phyloP scores from a whole-genome alignment of 2,329 filamentous ascomycete genomes.

The Cercospora sojina region DNA sequence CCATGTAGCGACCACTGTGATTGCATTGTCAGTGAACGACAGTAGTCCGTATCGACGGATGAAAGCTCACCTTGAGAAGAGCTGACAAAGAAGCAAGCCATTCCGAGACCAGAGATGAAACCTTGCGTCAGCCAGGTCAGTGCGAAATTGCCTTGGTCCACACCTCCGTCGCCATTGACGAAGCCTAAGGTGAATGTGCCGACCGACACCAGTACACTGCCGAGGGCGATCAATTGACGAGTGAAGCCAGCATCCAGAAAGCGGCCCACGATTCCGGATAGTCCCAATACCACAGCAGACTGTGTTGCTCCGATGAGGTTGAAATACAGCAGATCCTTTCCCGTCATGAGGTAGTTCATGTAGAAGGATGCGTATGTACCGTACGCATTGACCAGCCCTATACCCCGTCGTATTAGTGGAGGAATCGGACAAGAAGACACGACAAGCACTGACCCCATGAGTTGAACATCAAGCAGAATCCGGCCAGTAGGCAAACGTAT shows the following conservation, averaged over 20 bases:
- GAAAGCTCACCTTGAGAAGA: conserved; percentile 47
- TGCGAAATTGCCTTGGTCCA: conserved; percentile 42
- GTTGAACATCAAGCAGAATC: conserved; percentile 52
- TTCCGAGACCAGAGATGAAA: conserved; percentile 49
- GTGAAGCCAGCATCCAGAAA: conserved; percentile 51
- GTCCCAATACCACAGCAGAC: conserved; percentile 47
- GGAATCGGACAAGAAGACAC: neutral
- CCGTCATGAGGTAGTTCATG: conserved; percentile 45
- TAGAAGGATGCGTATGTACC: conserved; percentile 54
- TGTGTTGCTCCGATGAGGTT: conserved; percentile 52
- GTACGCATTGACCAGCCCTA: conserved; percentile 48
- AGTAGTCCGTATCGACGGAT: conserved; percentile 34
- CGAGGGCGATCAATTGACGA: conserved; percentile 43
- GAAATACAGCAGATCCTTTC: conserved; percentile 43
- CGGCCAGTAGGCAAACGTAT: conserved; percentile 47
- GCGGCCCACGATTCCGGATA: conserved; percentile 50
- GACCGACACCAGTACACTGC: conserved; percentile 44
- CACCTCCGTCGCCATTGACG: conserved; percentile 42
- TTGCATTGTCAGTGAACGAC: conserved; percentile 34
- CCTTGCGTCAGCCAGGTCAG: conserved; percentile 51
- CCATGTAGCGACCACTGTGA: conserved; percentile 51
- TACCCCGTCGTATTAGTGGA: neutral
- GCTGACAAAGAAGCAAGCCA: conserved; percentile 54
- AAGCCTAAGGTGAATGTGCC: conserved; percentile 49
- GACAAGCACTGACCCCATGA: conserved; percentile 28